Base-by-base conservation (phyloP, 2,329 filamentous ascomycete species). In the Nemania sp. region DNA sequence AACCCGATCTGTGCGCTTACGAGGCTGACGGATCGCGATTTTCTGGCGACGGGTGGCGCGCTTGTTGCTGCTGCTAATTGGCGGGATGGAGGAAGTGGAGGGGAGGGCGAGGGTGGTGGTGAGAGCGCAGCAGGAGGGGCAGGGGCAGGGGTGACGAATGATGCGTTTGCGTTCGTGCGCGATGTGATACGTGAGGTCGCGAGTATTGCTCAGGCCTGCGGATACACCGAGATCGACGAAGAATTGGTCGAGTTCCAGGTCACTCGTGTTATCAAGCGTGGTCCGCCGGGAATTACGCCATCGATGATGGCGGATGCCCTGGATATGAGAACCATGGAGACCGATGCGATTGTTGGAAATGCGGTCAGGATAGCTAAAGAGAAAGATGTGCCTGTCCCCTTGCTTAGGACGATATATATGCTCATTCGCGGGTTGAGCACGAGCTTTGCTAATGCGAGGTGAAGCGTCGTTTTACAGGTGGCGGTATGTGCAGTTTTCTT, bases 1-100 rank as follows among this genome's bases (percentile, higher is more conserved):
- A 84, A 84, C 60, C 78, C 81, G 0, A 74, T 82, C 37, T 80
- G 78, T 58, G 80, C 80, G 2, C 68, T 83, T 6, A 75, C 77
- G 3, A 70, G 75, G 9, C 72, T 72, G 15, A 72, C 76, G 30
- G 80, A 82, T 59, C 69, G 71, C 1, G 69, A 74, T 2, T 78
- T 81, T 39, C 61, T 82, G 5, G 52, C 55, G 4, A 59, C 54
- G 17, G 34, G 36, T 11, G 15, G 31, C n/a, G n/a, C n/a, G n/a
- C n/a, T n/a, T n/a, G n/a, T n/a, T n/a, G n/a, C n/a, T n/a, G n/a
- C n/a, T n/a, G n/a, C n/a, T n/a, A n/a, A n/a, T n/a, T n/a, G n/a
- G n/a, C n/a, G n/a, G n/a, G n/a, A n/a, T n/a, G n/a, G n/a, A n/a
- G n/a, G n/a, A n/a, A n/a, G n/a, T n/a, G n/a, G n/a, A n/a, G n/a